Percentiles rank a stretch among this genome's conserved stretches.
These are phyloP conservation scores for Aspergillus viridinutans DNA, from an alignment of 2,329 filamentous ascomycete genomes.

Conservation along the genomic window DNA sequence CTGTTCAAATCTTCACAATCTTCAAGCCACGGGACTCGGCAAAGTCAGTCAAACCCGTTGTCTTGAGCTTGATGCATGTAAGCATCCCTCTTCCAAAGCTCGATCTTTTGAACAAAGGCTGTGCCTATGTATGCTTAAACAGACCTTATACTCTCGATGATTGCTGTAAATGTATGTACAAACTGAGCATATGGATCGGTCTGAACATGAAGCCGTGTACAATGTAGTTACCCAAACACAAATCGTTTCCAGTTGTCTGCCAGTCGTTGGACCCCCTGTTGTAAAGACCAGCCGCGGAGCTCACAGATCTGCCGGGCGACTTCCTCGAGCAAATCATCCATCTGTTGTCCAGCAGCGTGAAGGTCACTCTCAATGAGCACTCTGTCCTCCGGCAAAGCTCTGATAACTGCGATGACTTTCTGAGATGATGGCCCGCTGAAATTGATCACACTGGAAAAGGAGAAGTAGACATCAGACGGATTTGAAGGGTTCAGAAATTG, in stretches of 20 bases:
- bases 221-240: slow-evolving; percentile 55
- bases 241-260: slow-evolving; percentile 75
- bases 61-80: background rate
- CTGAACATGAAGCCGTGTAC: background rate
- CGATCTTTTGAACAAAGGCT: background rate
- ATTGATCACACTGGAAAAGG: slow-evolving; percentile 82
- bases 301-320: slow-evolving; percentile 72
- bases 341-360: slow-evolving; percentile 72
- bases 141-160: background rate
- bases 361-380: slow-evolving; percentile 88
- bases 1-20: too few species aligned
- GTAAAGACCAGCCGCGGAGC: slow-evolving; percentile 71
- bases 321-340: slow-evolving; percentile 74
- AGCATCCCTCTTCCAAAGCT: background rate
- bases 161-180: background rate
- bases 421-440: slow-evolving; percentile 53
- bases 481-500: slow-evolving; percentile 72
- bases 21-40: too few species aligned
- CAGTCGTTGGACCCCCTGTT: slow-evolving; percentile 65
- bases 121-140: background rate
- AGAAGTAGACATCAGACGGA: slow-evolving; percentile 77
- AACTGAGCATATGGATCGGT: too few species aligned
- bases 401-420: slow-evolving; percentile 64
- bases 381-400: slow-evolving; percentile 68
- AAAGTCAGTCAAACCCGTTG: background rate